phyloP scores from a whole-genome alignment of 495 filamentous ascomycete genomes.

The Penicillium arizonense region DNA sequence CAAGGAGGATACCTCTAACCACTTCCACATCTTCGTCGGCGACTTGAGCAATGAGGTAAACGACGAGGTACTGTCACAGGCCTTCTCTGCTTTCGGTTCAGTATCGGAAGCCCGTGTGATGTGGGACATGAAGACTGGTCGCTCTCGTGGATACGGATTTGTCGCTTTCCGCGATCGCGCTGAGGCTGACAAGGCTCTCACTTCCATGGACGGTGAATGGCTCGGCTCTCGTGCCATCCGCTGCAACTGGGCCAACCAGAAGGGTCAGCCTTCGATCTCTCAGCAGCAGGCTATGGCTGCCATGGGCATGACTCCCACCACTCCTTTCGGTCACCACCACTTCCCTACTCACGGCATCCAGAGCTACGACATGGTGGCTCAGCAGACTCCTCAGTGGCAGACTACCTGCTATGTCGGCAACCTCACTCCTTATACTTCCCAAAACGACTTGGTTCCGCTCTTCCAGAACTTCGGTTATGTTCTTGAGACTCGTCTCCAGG shows the following conservation, averaged over 20 bases:
- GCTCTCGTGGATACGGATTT: constrained; percentile 96
- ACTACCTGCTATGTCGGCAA: constrained; percentile 99
- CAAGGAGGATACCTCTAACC: constrained; percentile 98
- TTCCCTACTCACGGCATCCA: constrained; percentile 96
- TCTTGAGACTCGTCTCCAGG: constrained; percentile 94
- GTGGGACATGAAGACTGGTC: constrained; percentile 99
- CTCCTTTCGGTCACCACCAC: constrained; percentile 94
- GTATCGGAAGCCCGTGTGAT: constrained; percentile 99
- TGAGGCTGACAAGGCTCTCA: constrained; percentile 95
- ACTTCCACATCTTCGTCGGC: constrained; percentile 99
- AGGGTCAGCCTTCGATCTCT: constrained; percentile 96
- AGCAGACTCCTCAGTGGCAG: constrained; percentile 98
- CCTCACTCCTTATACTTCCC: constrained; percentile 94
- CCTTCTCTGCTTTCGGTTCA: constrained; percentile 93
- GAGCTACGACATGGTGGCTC: constrained; percentile 96
- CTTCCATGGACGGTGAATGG: constrained; percentile 99
- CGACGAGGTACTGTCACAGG: constrained; percentile 90
- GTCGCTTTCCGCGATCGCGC: constrained; percentile 94
- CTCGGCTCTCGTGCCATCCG: constrained; percentile 97
- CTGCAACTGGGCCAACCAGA: constrained; percentile 99
- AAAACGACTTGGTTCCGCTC: constrained; percentile 90
- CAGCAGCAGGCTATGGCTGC: constrained; percentile 96
- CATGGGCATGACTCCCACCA: constrained; percentile 98
- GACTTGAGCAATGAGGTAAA: constrained; percentile 99
- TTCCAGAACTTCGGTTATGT: constrained; percentile 99